Conservation (phyloP, 768 basidiomycete genomes). For the Trametes cubensis region DNA sequence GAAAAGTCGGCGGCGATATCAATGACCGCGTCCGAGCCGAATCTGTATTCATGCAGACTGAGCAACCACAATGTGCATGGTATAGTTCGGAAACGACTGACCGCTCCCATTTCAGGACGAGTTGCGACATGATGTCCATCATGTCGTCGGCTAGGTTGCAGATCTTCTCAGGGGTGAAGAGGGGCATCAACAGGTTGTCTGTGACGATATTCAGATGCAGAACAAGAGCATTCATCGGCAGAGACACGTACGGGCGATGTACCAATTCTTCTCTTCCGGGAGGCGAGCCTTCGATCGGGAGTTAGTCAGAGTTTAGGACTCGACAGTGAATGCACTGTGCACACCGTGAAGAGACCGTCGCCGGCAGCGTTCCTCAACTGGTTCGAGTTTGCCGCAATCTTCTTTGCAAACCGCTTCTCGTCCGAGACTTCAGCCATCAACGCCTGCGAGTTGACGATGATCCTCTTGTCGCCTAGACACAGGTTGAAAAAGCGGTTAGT, state of each 20-base stretch:
- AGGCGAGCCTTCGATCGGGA: constrained; percentile 35
- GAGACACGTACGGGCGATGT: constrained; percentile 41
- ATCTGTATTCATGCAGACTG: constrained; percentile 31
- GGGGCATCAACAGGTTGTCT: constrained; percentile 46
- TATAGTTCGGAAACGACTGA: constrained; percentile 17
- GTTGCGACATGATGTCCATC: constrained; percentile 48
- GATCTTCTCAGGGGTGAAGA: constrained; percentile 45
- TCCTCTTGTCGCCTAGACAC: constrained; percentile 29
- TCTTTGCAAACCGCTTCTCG: constrained; percentile 47
- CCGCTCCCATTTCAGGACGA: constrained; percentile 49
- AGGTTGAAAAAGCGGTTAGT: too few relatives aligned
- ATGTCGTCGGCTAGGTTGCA: constrained; percentile 50
- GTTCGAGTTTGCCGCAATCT: constrained; percentile 37
- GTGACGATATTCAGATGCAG: background rate
- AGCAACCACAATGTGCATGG: background rate
- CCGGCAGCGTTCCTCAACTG: constrained; percentile 41
- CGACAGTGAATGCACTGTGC: constrained; percentile 1
- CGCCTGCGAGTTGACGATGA: constrained; percentile 39
- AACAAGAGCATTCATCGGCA: background rate
- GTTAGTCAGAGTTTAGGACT: too few relatives aligned
- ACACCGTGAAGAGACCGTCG: constrained; percentile 47
- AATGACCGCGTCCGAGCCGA: constrained; percentile 44
- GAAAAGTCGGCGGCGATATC: constrained; percentile 51
- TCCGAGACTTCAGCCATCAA: constrained; percentile 46
- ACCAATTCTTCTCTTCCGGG: constrained; percentile 50